Evolutionary conservation across 2,329 filamentous ascomycete species (phyloP).

Genomic region (Camptophora hylomeconis): DNA sequence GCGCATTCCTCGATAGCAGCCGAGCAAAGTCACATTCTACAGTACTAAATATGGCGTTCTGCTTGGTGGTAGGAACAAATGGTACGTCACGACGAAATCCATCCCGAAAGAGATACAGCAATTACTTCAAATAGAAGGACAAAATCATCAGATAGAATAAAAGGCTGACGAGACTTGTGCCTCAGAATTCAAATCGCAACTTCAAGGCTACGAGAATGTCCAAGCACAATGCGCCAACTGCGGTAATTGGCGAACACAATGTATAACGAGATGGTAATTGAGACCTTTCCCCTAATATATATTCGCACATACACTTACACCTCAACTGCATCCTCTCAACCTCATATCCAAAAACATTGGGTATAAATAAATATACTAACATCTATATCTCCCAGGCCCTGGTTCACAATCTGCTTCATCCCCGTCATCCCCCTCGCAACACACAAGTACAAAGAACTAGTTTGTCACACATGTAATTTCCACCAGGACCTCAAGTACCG

Average conservation of each 20-base stretch:
- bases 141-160: not conserved
- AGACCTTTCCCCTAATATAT: too few species aligned
- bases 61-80: conserved; percentile 4
- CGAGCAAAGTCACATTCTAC: too few species aligned
- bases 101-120: too few species aligned
- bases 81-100: too few species aligned
- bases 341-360: not conserved
- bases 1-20: too few species aligned
- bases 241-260: conserved; percentile 32
- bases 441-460: conserved; percentile 20
- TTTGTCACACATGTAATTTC: conserved; percentile 16
- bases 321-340: conserved; percentile 4
- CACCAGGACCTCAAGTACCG: conserved; percentile 16
- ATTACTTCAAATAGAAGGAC: too few species aligned
- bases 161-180: not conserved
- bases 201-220: conserved; percentile 33
- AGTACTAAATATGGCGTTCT: conserved; percentile 7
- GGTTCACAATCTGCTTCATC: conserved; percentile 34
- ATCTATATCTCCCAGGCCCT: conserved; percentile 22
- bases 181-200: conserved; percentile 30
- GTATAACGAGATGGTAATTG: conserved; percentile 31
- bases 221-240: conserved; percentile 35
- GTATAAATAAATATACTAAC: too few species aligned
- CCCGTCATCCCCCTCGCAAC: conserved; percentile 22
- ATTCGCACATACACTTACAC: too few species aligned